Conservation (phyloP, 2,329 filamentous ascomycete species). For the Trichoderma gracile region DNA sequence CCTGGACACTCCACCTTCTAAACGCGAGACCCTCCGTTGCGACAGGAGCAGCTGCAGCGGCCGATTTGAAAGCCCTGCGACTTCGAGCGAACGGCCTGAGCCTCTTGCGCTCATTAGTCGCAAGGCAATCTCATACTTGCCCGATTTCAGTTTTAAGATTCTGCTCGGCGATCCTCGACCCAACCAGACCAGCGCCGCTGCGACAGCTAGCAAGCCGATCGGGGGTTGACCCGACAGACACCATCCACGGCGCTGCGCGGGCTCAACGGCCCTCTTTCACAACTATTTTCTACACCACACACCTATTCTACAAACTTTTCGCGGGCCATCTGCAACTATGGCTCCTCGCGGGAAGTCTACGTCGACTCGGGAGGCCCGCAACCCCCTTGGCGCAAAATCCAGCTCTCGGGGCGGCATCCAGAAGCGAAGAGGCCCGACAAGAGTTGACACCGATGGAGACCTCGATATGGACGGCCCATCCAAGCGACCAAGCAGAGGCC, state of each 20-base stretch:
- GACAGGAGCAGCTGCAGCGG: not conserved
- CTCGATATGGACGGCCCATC: conserved; percentile 56
- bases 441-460: conserved; percentile 58
- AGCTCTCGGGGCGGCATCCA: conserved; percentile 51
- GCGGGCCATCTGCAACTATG: conserved; percentile 31
- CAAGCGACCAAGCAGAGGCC: conserved; percentile 39
- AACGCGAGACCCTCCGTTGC: not conserved
- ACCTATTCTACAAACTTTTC: not conserved
- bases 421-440: conserved; percentile 43
- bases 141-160: not conserved
- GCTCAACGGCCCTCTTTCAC: not conserved
- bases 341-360: conserved; percentile 38
- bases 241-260: not conserved
- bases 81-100: not conserved
- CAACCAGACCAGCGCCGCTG: not conserved
- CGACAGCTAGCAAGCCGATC: not conserved
- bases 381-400: conserved; percentile 35
- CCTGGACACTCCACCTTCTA: not conserved
- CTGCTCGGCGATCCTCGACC: not conserved
- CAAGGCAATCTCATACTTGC: not conserved
- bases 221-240: not conserved
- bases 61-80: not conserved
- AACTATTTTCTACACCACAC: not conserved
- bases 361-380: conserved; percentile 38
- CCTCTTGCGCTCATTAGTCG: not conserved